Percentiles rank a stretch among this genome's conserved stretches.
phyloP scores from a whole-genome alignment of 2,329 filamentous ascomycete species.

The Teratosphaeria epicoccoides region DNA sequence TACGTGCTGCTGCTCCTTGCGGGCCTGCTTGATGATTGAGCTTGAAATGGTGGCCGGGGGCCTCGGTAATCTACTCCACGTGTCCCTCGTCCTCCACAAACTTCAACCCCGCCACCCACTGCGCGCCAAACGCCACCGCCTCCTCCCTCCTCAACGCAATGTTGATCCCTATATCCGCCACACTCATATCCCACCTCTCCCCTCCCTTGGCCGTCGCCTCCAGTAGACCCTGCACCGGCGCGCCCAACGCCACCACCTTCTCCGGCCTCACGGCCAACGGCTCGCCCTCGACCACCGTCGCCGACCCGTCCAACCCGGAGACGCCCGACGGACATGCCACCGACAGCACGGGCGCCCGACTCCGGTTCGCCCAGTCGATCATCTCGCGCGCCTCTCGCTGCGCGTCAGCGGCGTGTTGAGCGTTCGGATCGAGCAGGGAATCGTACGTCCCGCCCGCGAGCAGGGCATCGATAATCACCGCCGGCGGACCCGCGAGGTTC shows the following conservation, averaged over 20 bases:
- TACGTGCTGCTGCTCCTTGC: too few relatives aligned
- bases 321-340: slow-evolving; percentile 89
- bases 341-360: slow-evolving; percentile 69
- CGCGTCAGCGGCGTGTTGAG: slow-evolving; percentile 43
- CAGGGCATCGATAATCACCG: slow-evolving; percentile 79
- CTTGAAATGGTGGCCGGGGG: too few relatives aligned
- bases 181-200: slow-evolving; percentile 63
- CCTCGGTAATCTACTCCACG: too few relatives aligned
- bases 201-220: slow-evolving; percentile 61
- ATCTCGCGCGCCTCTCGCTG: slow-evolving; percentile 78
- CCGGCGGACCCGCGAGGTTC: slow-evolving; percentile 52
- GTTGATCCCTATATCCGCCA: slow-evolving; percentile 80
- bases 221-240: slow-evolving; percentile 73
- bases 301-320: slow-evolving; percentile 63
- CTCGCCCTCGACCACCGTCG: slow-evolving; percentile 57
- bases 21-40: too few relatives aligned
- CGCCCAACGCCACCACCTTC: slow-evolving; percentile 74
- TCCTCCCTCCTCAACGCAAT: slow-evolving; percentile 74
- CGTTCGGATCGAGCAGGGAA: slow-evolving; percentile 50
- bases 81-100: slow-evolving; percentile 11
- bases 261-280: slow-evolving; percentile 71
- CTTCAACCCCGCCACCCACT: slow-evolving; percentile 59
- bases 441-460: slow-evolving; percentile 84
- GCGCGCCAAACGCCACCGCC: slow-evolving; percentile 77
- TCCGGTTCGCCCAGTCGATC: slow-evolving; percentile 88